Evolutionary conservation across 495 filamentous ascomycete species (phyloP).

Genomic region (Neurospora discreta): DNA sequence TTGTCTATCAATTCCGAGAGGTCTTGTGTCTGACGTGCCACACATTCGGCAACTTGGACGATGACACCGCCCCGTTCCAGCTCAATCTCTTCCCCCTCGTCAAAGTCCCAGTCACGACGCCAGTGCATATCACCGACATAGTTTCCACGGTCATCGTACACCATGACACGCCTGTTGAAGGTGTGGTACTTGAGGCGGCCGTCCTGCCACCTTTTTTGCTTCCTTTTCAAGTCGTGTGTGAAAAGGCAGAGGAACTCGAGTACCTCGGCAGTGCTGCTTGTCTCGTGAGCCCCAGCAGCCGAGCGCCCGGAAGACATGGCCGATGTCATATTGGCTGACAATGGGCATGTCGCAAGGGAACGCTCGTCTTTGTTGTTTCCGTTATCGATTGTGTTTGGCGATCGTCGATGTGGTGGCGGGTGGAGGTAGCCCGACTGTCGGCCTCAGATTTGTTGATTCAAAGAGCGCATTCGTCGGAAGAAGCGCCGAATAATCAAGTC

Average conservation of each 20-base stretch:
- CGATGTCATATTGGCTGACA: conserved; percentile 8
- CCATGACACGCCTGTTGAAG: conserved; percentile 87
- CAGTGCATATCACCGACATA: conserved; percentile 79
- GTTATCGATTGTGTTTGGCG: background rate
- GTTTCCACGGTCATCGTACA: conserved; percentile 71
- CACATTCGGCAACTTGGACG: conserved; percentile 66
- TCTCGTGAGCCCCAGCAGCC: background rate
- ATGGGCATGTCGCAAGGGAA: conserved; percentile 1
- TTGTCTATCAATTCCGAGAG: conserved; percentile 62
- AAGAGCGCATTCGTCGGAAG: background rate
- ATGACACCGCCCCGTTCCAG: conserved; percentile 64
- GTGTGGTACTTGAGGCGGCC: conserved; percentile 77
- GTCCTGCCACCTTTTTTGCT: conserved; percentile 91
- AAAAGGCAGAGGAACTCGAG: conserved; percentile 76
- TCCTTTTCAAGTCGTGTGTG: conserved; percentile 71
- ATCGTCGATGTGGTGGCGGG: background rate
- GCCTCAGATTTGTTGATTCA: background rate
- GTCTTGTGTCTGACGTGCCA: conserved; percentile 65
- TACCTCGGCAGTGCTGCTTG: conserved; percentile 45
- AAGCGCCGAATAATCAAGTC: background rate
- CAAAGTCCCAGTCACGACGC: conserved; percentile 52
- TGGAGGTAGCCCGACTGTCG: background rate
- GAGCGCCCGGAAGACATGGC: conserved; percentile 8
- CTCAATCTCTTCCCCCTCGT: conserved; percentile 68
- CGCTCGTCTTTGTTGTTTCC: background rate